Conservation (phyloP, 305 asterid species). For the Ilex paraguariensis region DNA sequence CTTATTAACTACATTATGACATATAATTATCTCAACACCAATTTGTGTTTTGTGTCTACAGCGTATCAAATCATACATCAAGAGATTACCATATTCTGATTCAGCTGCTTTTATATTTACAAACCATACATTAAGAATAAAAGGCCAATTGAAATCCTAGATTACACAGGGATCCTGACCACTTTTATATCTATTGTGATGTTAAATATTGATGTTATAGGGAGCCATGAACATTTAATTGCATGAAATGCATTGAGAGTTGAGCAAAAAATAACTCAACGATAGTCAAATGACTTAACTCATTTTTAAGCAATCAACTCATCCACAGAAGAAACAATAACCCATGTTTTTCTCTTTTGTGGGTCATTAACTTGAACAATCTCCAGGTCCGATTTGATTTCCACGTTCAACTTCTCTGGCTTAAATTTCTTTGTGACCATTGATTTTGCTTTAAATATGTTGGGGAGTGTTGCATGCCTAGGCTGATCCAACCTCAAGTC, state of each 20-base stretch:
- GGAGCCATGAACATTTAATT: background rate
- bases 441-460: slow-evolving; percentile 94
- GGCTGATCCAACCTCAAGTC: slow-evolving; percentile 93
- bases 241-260: background rate
- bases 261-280: background rate
- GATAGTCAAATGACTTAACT: too few relatives aligned
- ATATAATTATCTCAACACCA: too few relatives aligned
- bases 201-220: background rate
- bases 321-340: slow-evolving; percentile 73
- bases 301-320: slow-evolving; percentile 16
- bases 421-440: slow-evolving; percentile 69
- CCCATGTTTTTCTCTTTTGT: slow-evolving; percentile 83
- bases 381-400: slow-evolving; percentile 64
- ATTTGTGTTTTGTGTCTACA: too few relatives aligned
- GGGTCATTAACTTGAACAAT: slow-evolving; percentile 80
- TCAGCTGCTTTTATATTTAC: too few relatives aligned
- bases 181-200: too few relatives aligned
- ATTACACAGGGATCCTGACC: too few relatives aligned
- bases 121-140: too few relatives aligned
- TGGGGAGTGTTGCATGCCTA: slow-evolving; percentile 89
- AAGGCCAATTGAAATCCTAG: too few relatives aligned
- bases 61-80: too few relatives aligned
- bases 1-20: too few relatives aligned
- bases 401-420: slow-evolving; percentile 69
- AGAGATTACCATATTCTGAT: too few relatives aligned